Conservation (phyloP, 2,329 filamentous ascomycete species). For the Fusarium sp. region DNA sequence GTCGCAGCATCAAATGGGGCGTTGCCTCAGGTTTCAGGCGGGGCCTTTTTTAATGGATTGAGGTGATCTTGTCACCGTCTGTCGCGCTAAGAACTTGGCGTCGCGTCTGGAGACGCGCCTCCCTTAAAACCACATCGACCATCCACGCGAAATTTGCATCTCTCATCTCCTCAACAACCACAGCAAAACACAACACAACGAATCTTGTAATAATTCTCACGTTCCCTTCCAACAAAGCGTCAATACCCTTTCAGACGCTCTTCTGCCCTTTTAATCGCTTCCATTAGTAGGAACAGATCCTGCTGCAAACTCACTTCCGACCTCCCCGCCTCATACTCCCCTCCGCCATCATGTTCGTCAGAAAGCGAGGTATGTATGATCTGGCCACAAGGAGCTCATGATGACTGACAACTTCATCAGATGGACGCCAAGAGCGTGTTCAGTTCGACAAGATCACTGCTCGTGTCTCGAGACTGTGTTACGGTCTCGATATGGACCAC, state of each 20-base stretch:
- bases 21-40: constrained; percentile 44
- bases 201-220: constrained; percentile 24
- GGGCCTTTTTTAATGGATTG: constrained; percentile 47
- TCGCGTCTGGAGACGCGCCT: constrained; percentile 51
- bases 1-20: constrained; percentile 21
- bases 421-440: constrained; percentile 99
- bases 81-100: constrained; percentile 50
- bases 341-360: constrained; percentile 66
- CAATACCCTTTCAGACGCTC: constrained; percentile 29
- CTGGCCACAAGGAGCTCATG: neutral
- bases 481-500: constrained; percentile 93
- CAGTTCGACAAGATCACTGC: constrained; percentile 99
- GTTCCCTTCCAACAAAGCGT: constrained; percentile 29
- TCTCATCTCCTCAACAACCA: constrained; percentile 43
- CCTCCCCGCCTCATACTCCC: constrained; percentile 34
- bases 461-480: constrained; percentile 96
- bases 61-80: constrained; percentile 33
- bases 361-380: constrained; percentile 67
- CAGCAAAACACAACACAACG: constrained; percentile 32
- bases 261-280: constrained; percentile 40
- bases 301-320: constrained; percentile 35
- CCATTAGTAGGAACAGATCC: constrained; percentile 41
- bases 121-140: constrained; percentile 52
- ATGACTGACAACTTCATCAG: constrained; percentile 61
- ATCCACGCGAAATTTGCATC: constrained; percentile 37